Conservation (phyloP, 2,329 filamentous ascomycete genomes). For the Juglanconis oblonga region DNA sequence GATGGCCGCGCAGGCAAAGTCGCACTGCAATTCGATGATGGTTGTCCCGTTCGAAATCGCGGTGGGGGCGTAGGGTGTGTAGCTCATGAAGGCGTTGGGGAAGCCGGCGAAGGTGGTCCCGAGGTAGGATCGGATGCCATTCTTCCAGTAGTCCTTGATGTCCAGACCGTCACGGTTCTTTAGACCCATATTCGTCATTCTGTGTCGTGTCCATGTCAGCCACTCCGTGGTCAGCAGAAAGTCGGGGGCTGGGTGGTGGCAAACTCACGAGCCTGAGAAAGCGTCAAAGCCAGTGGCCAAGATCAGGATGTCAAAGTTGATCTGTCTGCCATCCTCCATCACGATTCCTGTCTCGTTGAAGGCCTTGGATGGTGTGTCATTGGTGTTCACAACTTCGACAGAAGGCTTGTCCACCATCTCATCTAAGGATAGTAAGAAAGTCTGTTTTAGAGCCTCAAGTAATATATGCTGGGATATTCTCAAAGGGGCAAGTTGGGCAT, state of each 20-base stretch:
- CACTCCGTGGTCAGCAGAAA: background rate
- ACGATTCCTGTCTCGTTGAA: slow-evolving; percentile 38
- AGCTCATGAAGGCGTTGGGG: slow-evolving; percentile 10
- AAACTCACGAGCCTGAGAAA: slow-evolving; percentile 26
- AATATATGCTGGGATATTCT: too few relatives aligned
- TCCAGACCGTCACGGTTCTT: slow-evolving; percentile 1
- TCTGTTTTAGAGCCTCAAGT: too few relatives aligned
- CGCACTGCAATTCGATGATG: slow-evolving; percentile 4
- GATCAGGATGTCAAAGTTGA: slow-evolving; percentile 35
- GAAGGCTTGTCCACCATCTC: slow-evolving; percentile 32
- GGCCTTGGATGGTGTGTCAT: slow-evolving; percentile 37
- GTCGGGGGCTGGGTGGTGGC: background rate
- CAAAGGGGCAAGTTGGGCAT: too few relatives aligned
- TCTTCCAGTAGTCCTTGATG: background rate
- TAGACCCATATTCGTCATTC: slow-evolving; percentile 6
- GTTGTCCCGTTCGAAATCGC: background rate
- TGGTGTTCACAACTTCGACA: slow-evolving; percentile 43
- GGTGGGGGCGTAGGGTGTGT: background rate
- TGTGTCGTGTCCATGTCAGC: background rate
- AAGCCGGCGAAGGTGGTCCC: background rate
- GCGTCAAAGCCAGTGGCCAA: slow-evolving; percentile 34
- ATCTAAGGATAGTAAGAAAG: background rate
- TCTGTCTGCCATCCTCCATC: slow-evolving; percentile 32
- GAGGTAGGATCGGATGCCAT: background rate
- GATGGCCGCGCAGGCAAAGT: slow-evolving; percentile 7